Evolutionary conservation across 139 green algal genomes (phyloP).

Genomic region (Volvox reticuliferus): DNA sequence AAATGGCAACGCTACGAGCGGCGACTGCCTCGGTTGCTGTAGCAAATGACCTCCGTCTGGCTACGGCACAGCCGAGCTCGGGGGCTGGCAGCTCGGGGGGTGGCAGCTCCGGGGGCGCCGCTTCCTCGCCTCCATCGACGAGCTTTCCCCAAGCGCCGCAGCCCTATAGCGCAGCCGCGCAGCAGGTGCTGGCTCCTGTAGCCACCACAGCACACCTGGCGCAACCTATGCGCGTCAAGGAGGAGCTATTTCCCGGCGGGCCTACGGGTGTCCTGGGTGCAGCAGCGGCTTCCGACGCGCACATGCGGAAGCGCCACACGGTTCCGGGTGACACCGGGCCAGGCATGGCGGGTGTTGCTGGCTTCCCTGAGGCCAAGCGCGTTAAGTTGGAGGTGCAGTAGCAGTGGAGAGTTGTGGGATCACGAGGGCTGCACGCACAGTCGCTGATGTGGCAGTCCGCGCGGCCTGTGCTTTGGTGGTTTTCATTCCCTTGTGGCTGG

Average conservation of each 20-base stretch:
- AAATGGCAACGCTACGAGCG: neutral
- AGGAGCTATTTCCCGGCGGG: neutral
- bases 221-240: constrained; percentile 13
- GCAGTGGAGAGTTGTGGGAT: neutral
- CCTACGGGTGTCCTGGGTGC: neutral
- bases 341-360: neutral
- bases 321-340: too few species aligned
- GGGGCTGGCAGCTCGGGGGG: neutral
- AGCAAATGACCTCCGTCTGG: constrained; percentile 16
- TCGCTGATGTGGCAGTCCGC: too few species aligned
- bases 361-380: constrained; percentile 20
- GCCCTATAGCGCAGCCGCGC: neutral
- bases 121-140: neutral
- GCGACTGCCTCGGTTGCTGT: neutral
- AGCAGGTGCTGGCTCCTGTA: neutral
- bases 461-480: too few species aligned
- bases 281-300: neutral
- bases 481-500: too few species aligned
- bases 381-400: constrained; percentile 45
- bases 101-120: neutral
- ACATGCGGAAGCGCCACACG: neutral
- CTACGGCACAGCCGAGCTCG: neutral
- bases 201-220: neutral
- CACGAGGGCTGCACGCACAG: too few species aligned
- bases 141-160: neutral